phyloP scores from a whole-genome alignment of 345 rosid genomes.

The Arabidopsis arenosa region DNA sequence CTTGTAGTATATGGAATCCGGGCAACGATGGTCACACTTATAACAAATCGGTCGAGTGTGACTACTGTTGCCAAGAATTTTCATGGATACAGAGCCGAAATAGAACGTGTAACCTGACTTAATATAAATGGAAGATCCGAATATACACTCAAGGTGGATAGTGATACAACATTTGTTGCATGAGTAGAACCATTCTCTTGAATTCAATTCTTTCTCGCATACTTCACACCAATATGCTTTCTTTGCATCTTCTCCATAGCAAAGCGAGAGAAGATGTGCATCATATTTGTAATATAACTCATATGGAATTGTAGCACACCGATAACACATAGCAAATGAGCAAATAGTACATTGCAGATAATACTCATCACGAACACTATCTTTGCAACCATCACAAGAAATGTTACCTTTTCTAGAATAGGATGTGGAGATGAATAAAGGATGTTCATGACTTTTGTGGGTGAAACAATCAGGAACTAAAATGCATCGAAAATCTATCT shows the following conservation, averaged over 20 bases:
- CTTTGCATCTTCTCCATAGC: not conserved
- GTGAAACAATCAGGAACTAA: slow-evolving; percentile 19
- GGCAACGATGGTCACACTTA: not conserved
- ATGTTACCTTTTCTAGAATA: not conserved
- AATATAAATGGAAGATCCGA: not conserved
- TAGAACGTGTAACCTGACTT: not conserved
- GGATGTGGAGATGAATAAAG: slow-evolving; percentile 9
- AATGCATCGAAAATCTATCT: slow-evolving; percentile 10
- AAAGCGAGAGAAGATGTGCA: not conserved
- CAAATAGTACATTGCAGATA: slow-evolving; percentile 19
- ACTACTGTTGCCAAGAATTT: not conserved
- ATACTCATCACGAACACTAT: not conserved
- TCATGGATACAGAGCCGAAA: not conserved
- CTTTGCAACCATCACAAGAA: slow-evolving; percentile 3
- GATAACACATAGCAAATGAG: slow-evolving; percentile 1
- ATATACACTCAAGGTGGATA: not conserved
- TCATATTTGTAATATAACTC: not conserved
- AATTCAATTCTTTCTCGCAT: not conserved
- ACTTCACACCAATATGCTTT: not conserved
- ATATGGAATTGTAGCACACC: not conserved
- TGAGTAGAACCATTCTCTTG: slow-evolving; percentile 6
- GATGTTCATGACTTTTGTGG: slow-evolving; percentile 20
- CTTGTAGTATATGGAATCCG: slow-evolving; percentile 5
- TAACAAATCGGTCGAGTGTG: not conserved
- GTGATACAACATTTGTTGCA: slow-evolving; percentile 10